Base-by-base conservation (phyloP, 139 green algal genomes). In the Pycnococcus provasolii region DNA sequence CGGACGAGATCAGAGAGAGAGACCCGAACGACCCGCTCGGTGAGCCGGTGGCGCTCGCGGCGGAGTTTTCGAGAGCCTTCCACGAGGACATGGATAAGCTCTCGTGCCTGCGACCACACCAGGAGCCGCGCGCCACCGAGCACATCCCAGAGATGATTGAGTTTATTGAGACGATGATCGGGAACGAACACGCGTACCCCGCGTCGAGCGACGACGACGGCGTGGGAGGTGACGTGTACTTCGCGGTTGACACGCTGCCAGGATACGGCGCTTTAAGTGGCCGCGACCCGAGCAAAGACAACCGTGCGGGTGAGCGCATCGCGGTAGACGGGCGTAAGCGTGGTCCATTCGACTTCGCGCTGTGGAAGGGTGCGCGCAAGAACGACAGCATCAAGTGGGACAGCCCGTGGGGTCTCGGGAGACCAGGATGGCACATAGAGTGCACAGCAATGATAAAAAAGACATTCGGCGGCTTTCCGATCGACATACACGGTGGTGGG, bases 401-500 rank as follows among this genome's bases (percentile, higher is more conserved):
- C 15, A 87, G 70, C 57, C 93, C 93, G 40, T 99, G 93, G 93
- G 93, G 93, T 0, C 66, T 59, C 0, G 93, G 93, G 4, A 77
- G 92, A 1, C 92, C 41, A 5, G 89, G 90, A 0, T 97, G 91
- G 91, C 91, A 97, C 79, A 96, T 96, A 59, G 91, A 96, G 80
- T 97, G 91, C 82, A 89, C 74, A 66, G 70, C 86, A 46, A 98
- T 98, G 92, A 95, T 95, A 45, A 40, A 71, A 0, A 51, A 77
- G 37, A 64, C 95, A 0, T 64, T 80, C 15, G 73, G 73, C 1
- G 37, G 53, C 26, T 26, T 26, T 5, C 13, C 37, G 41, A 79
- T 80, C 51, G 74, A 80, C 73, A 80, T 80, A 61, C 76, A 81
- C 48, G 76, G 76, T 5, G 76, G 76, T 41, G 77, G 77, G 15